Evolutionary conservation across 306 rosid species (phyloP).

Genomic region (Gastrolobium bilobum): DNA sequence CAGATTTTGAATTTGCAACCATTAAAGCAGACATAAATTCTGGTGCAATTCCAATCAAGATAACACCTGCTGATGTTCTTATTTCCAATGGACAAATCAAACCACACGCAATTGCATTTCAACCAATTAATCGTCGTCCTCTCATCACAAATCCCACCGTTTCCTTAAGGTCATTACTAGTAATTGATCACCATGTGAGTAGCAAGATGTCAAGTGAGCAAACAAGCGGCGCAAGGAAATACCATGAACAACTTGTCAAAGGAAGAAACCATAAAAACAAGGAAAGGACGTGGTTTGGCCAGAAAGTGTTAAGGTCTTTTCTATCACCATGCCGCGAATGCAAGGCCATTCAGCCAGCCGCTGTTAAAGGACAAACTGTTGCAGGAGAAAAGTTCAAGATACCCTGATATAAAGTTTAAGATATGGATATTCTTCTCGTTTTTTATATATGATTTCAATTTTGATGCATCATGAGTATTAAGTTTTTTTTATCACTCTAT

Average conservation of each 20-base stretch:
- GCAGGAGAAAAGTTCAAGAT: conserved; percentile 40
- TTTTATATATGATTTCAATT: too few relatives aligned
- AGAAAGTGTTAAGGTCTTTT: conserved; percentile 58
- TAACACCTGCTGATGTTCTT: conserved; percentile 54
- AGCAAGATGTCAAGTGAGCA: conserved; percentile 41
- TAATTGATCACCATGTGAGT: conserved; percentile 34
- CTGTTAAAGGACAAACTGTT: conserved; percentile 33
- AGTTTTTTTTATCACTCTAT: too few relatives aligned
- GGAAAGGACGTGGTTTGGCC: conserved; percentile 52
- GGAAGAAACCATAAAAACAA: conserved; percentile 39
- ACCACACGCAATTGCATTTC: conserved; percentile 49
- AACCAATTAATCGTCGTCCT: conserved; percentile 42
- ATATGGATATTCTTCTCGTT: too few relatives aligned
- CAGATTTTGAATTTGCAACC: conserved; percentile 58
- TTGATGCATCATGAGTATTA: too few relatives aligned
- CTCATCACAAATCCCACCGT: conserved; percentile 13
- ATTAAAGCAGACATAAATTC: conserved; percentile 36
- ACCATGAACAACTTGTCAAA: conserved; percentile 39
- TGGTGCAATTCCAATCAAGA: conserved; percentile 39
- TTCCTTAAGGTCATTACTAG: conserved; percentile 46
- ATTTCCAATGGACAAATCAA: conserved; percentile 57
- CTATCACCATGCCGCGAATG: conserved; percentile 70
- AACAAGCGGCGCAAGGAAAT: conserved; percentile 32
- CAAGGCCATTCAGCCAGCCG: conserved; percentile 53
- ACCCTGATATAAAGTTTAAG: conserved; percentile 15